Percentiles rank a stretch among this genome's conserved stretches.
Evolutionary conservation across 768 basidiomycete species (phyloP).

Genomic region (Boletus patriciae): DNA sequence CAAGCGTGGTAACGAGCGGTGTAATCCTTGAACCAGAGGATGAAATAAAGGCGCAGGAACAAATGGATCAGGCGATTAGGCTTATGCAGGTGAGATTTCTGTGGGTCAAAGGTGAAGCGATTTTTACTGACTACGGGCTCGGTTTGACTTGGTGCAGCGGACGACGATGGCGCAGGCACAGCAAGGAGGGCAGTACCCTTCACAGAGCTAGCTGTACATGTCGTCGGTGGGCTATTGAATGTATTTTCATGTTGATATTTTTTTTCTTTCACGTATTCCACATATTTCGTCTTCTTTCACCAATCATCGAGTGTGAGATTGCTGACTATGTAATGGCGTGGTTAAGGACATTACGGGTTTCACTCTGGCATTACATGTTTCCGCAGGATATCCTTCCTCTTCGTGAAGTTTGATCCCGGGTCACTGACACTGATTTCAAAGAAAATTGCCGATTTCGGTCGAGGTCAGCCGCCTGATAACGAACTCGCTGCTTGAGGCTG

Average conservation of each 20-base stretch:
- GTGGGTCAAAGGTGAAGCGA: neutral
- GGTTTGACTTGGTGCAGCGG: conserved; percentile 15
- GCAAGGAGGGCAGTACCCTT: conserved; percentile 33
- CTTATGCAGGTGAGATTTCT: conserved; percentile 34
- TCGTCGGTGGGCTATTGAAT: conserved; percentile 11
- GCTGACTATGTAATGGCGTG: neutral
- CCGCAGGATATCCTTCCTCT: neutral
- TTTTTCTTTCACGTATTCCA: conserved; percentile 6
- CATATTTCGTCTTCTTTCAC: conserved; percentile 1
- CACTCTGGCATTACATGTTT: neutral
- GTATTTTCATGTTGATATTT: conserved; percentile 18
- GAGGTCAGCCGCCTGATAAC: neutral
- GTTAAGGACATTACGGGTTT: neutral
- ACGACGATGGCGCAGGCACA: conserved; percentile 30
- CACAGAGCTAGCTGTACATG: conserved; percentile 29
- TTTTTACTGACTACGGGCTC: conserved; percentile 1
- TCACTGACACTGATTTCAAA: neutral
- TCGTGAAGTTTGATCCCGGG: neutral
- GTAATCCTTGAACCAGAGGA: conserved; percentile 81
- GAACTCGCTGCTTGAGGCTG: neutral
- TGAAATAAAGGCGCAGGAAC: conserved; percentile 78
- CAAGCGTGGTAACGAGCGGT: conserved; percentile 47
- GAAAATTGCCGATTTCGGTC: neutral
- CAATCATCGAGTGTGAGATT: conserved; percentile 4
- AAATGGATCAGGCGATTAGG: conserved; percentile 46